Evolutionary conservation across 1,139 yeast genomes (phyloP), one percentile per base, ranked within the genome.

Genomic region (Kodamaea derodonti): DNA sequence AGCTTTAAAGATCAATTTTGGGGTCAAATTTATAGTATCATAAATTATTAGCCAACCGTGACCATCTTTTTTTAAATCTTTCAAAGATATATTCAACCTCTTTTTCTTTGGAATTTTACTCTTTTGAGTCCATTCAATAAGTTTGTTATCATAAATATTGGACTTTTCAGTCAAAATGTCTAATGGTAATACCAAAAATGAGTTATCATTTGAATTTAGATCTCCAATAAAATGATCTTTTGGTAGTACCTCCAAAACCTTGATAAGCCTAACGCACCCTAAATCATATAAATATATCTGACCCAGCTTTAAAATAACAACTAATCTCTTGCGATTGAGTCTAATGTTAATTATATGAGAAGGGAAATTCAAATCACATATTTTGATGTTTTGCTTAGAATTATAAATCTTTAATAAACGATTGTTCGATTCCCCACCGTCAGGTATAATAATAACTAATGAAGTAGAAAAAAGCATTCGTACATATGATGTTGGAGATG

Each of bases 401-500:
- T 84, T 83, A 40, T 78, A 72, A 14, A 84, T 78, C 42, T 76
- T 76, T 27, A 83, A 60, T 38, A 79, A 48, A 37, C 85, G 51
- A 33, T 69, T 59, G 62, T 56, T 24, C 34, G 66, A 62, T 30
- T 75, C 66, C 37, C 60, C 56, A 1, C 72, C 39, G 31, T 60
- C 53, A 3, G 73, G 84, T 1, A 79, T 83, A 2, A 82, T 67
- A 1, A 84, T 82, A 2, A 84, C 69, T 26, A 84, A 58, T 3
- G 87, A 79, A 0, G 90, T 80, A 4, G 85, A 77, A 48, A 80
- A 83, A 8, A 84, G 63, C 82, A 83, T 80, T 44, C 80, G 81
- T 60, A 35, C 48, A 38, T 56, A 54, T 6, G 58, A 48, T 1
- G 71, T 62, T 11, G 69, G 65, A 9, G 40, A 27, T 12, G 18